Conservation (phyloP, 163 green algal species). For the Chlamydomonas reinhardtii region DNA sequence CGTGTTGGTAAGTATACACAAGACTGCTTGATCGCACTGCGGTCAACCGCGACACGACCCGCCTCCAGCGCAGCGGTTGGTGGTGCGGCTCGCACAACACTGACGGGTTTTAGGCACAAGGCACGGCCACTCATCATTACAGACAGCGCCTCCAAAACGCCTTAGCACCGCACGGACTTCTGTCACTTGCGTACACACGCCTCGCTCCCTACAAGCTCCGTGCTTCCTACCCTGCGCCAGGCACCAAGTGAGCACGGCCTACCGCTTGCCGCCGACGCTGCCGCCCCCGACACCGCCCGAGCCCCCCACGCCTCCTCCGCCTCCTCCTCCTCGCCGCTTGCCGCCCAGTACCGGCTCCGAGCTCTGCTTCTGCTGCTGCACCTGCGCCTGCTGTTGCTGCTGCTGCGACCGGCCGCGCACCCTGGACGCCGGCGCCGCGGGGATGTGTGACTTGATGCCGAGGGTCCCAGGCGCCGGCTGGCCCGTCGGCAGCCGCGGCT, state of each 20-base stretch:
- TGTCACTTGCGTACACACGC: not conserved
- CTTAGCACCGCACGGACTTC: no score
- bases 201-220: not conserved
- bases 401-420: conserved; percentile 3
- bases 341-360: conserved; percentile 38
- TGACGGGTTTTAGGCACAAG: no score
- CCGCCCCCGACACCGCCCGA: not conserved
- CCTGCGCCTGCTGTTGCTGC: not conserved
- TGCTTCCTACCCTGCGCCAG: not conserved
- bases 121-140: no score
- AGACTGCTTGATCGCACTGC: no score
- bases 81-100: no score
- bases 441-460: conserved; percentile 38
- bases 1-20: not conserved
- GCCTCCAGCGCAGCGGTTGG: no score
- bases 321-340: not conserved
- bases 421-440: conserved; percentile 4
- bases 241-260: not conserved
- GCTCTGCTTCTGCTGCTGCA: not conserved
- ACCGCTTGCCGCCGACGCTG: not conserved
- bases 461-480: not conserved
- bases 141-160: no score
- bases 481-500: conserved; percentile 12
- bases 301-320: not conserved
- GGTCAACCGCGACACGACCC: no score